Evolutionary conservation across 441 rosid genomes (phyloP), one percentile per base, ranked within the genome.

Genomic region (Syzygium syzygioides): DNA sequence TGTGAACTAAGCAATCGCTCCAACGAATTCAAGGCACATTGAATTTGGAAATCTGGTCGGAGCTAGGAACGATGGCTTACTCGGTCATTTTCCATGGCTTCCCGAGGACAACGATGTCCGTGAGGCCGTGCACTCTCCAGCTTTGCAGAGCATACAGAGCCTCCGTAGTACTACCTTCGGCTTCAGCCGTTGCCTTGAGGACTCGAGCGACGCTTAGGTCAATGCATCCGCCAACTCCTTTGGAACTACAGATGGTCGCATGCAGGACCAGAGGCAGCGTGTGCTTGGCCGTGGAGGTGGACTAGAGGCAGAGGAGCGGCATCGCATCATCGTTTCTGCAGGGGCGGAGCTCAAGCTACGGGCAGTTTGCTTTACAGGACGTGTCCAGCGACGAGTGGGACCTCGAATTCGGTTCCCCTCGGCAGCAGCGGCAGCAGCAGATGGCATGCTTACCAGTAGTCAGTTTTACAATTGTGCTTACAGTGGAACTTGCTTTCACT

Each of bases 321-420:
- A 89, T 90, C 9, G 8, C 34, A n/a, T 89, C 90, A 86, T 95
- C 94, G 0, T 90, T 89, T 87, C 90, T 90, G 88, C 90, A 89
- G 80, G 92, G 89, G 79, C 95, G 89, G 88, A 91, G 87, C 91
- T 93, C 91, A 59, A 92, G 90, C 91, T 93, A 93, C 92, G 94
- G 96, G 71, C 90, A 96, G 79, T 93, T 91, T 87, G 96, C 98
- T 30, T 95, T 94, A 89, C 92, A 93, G 89, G 96, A 94, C 55
- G 90, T 86, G 57, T 93, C 95, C 37, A 93, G 96, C 60, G 97
- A 97, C 90, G 96, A 94, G 19, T 95, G 98, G 0, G 99, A 97
- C 79, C 71, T 54, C 12, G 96, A 96, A 89, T 56, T 93, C 12
- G 94, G 94, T n/a, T 90, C 96, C 23, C 87, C 90, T n/a, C 91